These are phyloP conservation scores for Daldinia vernicosa DNA, from an alignment of 495 filamentous ascomycete species.

Conservation along the genomic window DNA sequence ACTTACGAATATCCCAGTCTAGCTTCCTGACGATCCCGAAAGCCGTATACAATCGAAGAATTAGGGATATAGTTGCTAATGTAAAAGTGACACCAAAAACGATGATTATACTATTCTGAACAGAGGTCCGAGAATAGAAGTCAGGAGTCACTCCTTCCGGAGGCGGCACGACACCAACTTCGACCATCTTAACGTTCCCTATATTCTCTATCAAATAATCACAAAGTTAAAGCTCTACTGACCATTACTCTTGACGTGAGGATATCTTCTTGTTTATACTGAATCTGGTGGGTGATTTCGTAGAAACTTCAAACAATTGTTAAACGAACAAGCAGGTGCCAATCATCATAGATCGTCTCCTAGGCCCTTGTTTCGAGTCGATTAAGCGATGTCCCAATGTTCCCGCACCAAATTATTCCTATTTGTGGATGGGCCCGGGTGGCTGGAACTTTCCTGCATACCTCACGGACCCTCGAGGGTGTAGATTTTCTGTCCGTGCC, in stretches of 20 bases:
- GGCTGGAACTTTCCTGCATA: not conserved
- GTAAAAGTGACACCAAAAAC: conserved; percentile 6
- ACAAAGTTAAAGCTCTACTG: not conserved
- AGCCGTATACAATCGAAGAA: conserved; percentile 13
- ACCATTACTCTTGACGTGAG: not conserved
- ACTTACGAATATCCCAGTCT: conserved; percentile 22
- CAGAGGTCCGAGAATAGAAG: conserved; percentile 6
- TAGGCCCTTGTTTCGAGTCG: not conserved
- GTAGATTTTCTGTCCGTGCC: not conserved
- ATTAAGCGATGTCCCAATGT: not conserved
- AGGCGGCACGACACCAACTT: conserved; percentile 16
- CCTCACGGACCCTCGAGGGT: not conserved
- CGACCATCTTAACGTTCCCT: not conserved
- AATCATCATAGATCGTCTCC: not conserved
- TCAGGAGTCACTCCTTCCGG: conserved; percentile 13
- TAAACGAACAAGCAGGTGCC: not conserved
- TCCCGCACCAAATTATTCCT: not conserved
- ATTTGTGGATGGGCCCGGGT: not conserved
- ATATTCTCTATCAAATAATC: too few species aligned
- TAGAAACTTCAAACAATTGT: not conserved
- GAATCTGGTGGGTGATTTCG: not conserved
- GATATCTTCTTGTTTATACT: not conserved
- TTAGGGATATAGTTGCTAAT: not conserved
- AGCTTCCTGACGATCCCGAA: conserved; percentile 13
- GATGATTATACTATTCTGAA: not conserved